Percentiles rank a stretch among this genome's conserved stretches.
These are phyloP conservation scores for Clarireedia paspali DNA, from an alignment of 2,329 filamentous ascomycete species.

Conservation along the genomic window DNA sequence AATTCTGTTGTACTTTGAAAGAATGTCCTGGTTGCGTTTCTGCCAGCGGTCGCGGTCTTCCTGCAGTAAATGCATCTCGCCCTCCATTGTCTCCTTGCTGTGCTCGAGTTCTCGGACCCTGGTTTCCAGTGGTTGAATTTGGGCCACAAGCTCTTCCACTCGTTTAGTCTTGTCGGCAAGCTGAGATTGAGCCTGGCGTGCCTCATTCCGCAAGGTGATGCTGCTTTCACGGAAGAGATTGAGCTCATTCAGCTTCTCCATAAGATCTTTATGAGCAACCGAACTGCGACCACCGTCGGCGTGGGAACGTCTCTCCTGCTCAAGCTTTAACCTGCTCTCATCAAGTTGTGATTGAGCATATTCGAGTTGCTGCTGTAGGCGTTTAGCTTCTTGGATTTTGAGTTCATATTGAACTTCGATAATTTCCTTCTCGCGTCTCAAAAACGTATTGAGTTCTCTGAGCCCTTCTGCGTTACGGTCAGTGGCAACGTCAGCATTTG, in stretches of 20 bases:
- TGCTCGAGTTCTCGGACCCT: conserved; percentile 77
- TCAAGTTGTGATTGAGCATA: conserved; percentile 84
- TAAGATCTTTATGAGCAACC: conserved; percentile 78
- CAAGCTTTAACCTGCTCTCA: conserved; percentile 78
- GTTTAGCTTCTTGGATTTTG: conserved; percentile 78
- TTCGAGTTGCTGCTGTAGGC: conserved; percentile 82
- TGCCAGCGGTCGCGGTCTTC: conserved; percentile 93
- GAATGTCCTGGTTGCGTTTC: conserved; percentile 89
- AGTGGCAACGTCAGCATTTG: conserved; percentile 35
- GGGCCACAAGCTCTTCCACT: conserved; percentile 64
- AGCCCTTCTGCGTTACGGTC: conserved; percentile 64
- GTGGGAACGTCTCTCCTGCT: conserved; percentile 75
- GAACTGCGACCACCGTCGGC: conserved; percentile 66
- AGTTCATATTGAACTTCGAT: conserved; percentile 93
- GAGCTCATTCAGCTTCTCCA: conserved; percentile 91
- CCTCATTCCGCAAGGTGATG: conserved; percentile 80
- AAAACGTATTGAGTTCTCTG: conserved; percentile 83
- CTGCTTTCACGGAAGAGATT: conserved; percentile 96
- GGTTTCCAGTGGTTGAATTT: conserved; percentile 75
- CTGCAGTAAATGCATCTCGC: conserved; percentile 80
- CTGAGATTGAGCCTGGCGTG: conserved; percentile 68
- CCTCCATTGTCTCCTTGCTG: conserved; percentile 56
- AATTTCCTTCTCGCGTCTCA: conserved; percentile 95
- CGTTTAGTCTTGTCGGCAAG: conserved; percentile 67
- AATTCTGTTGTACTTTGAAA: conserved; percentile 91